Base-by-base conservation (phyloP, 164 flowering plant genomes). In the Aristolochia contorta region DNA sequence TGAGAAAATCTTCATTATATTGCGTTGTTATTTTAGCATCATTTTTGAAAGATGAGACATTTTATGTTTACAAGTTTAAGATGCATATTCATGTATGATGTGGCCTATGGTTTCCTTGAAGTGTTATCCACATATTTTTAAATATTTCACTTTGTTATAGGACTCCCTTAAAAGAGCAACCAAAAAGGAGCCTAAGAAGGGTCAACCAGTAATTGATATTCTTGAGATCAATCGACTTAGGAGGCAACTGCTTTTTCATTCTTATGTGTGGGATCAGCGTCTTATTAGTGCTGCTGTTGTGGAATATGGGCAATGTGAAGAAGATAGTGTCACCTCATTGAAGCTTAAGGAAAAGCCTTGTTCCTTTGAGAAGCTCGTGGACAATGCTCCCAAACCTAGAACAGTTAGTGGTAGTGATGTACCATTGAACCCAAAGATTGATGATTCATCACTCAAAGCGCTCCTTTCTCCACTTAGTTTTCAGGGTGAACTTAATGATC, bases 241-340 rank as follows among this genome's bases (percentile, higher is more conserved):
- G 59, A 83, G 97, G 70, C 88, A 89, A 68, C 75, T 94, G 61
- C 78, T 94, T 41, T 77, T 83, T 68, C 90, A 83, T 59, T 82
- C 96, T 59, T 89, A 84, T 65, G 61, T 82, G 71, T 94, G 99
- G 99, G 97, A 94, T 72, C 84, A 77, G 22, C 82, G 87, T 58
- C 80, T 94, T 53, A 43, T 84, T 25, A 61, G 72, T 78, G 87
- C 86, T 59, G 79, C 90, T 43, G 71, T 58, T 72, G 59, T 72
- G 60, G 82, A 71, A 25, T 70, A 62, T 49, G 60, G 60, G 57
- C 16, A 30, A 48, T 69, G 48, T 45, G 75, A 68, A 59, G 72
- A 66, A 49, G 24, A 48, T 23, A 65, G 58, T 53, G 57, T 49
- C 56, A 65, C 65, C 27, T 43, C 23, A 30, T 37, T 71, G 57